Percentiles rank a stretch among this genome's conserved stretches.
Conservation (phyloP, 208 protist species). For the Lotmaria passim region DNA sequence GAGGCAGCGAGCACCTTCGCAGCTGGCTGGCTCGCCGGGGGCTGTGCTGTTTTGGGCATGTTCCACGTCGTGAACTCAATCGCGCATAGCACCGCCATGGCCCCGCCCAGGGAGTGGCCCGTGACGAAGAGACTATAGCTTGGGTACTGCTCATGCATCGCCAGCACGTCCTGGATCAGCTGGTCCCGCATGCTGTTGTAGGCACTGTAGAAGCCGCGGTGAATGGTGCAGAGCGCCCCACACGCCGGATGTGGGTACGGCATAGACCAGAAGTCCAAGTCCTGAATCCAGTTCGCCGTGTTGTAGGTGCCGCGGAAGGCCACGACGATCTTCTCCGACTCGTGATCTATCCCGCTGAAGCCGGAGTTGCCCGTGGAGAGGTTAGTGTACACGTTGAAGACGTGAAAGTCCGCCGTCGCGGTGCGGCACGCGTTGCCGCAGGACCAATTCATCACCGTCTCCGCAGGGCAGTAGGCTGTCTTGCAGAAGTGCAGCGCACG, state of each 20-base stretch:
- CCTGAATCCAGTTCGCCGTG: constrained; percentile 66
- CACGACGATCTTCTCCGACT: constrained; percentile 38
- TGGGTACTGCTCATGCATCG: constrained; percentile 39
- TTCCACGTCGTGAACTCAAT: constrained; percentile 38
- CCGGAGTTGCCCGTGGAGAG: constrained; percentile 37
- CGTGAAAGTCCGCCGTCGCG: constrained; percentile 29
- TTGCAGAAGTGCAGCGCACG: constrained; percentile 54
- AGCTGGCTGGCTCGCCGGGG: background rate
- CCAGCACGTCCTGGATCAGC: constrained; percentile 38
- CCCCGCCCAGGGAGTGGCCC: constrained; percentile 82
- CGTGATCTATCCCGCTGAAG: constrained; percentile 43
- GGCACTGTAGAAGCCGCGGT: constrained; percentile 62
- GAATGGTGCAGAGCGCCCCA: constrained; percentile 38
- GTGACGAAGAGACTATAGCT: constrained; percentile 57
- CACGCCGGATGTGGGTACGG: constrained; percentile 39
- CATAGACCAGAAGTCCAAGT: constrained; percentile 52
- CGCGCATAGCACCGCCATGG: constrained; percentile 55
- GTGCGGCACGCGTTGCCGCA: constrained; percentile 39
- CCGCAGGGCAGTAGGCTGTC: constrained; percentile 51
- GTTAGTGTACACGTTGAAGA: constrained; percentile 45
- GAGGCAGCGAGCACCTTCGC: background rate
- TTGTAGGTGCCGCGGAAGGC: constrained; percentile 70
- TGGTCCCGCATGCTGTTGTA: constrained; percentile 43
- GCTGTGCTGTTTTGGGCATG: background rate
- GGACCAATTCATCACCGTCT: constrained; percentile 33